phyloP scores from a whole-genome alignment of 1,284 basidiomycete species.

The Coriolopsis trogii region DNA sequence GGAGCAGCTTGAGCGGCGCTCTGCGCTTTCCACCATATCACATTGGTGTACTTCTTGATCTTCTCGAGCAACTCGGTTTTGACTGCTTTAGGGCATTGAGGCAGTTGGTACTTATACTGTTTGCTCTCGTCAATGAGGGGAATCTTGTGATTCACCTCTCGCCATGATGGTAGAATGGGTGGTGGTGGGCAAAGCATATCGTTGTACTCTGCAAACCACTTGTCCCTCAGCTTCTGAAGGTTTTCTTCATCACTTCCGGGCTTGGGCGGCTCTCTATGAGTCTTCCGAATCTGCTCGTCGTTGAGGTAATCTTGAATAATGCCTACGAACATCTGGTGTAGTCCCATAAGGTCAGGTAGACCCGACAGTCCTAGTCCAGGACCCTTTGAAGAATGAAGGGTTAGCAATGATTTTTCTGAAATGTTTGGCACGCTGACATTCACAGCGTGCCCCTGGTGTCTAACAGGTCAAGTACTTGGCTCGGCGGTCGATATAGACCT shows the following conservation, averaged over 20 bases:
- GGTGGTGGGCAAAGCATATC: constrained; percentile 10
- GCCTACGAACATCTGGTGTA: constrained; percentile 3
- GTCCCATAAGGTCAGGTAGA: not conserved
- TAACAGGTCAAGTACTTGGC: not conserved
- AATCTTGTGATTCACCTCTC: constrained; percentile 2
- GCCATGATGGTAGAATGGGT: not conserved
- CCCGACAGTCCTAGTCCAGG: not conserved
- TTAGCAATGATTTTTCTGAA: not conserved
- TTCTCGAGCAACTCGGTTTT: constrained; percentile 22
- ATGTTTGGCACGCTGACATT: not conserved
- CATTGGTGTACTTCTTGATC: constrained; percentile 23
- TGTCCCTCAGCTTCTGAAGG: not conserved
- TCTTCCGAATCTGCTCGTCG: constrained; percentile 4
- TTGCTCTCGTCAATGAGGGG: not conserved
- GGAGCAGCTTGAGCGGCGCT: constrained; percentile 23
- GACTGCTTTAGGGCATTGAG: constrained; percentile 1
- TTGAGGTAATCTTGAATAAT: not conserved
- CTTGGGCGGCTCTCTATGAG: not conserved
- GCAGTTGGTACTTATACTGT: not conserved
- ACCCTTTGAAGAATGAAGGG: not conserved
- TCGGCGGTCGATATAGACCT: not conserved
- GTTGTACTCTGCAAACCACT: constrained; percentile 9
- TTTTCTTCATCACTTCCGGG: not conserved
- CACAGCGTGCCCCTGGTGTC: constrained; percentile 2
- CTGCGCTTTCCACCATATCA: constrained; percentile 29